These are phyloP conservation scores for Pinus tabuliformis DNA, from an alignment of 75 land plant genomes.

Conservation along the genomic window DNA sequence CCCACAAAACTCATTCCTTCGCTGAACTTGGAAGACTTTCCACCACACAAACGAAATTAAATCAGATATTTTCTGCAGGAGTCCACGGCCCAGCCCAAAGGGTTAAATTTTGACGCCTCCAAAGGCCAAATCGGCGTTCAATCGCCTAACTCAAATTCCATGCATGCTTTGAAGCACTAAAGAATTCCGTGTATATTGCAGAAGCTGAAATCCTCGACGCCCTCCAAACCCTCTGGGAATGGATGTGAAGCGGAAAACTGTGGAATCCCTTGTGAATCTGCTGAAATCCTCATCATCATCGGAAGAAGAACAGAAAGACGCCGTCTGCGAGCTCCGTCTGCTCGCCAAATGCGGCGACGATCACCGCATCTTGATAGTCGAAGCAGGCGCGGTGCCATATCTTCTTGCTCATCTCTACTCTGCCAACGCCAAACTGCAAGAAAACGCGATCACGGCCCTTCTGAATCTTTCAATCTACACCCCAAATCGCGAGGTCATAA, in stretches of 20 bases:
- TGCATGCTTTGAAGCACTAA: no score
- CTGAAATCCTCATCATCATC: slow-evolving; percentile 39
- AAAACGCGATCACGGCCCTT: slow-evolving; percentile 71
- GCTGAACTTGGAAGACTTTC: no score
- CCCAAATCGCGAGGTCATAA: slow-evolving; percentile 41
- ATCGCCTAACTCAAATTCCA: no score
- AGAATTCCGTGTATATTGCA: no score
- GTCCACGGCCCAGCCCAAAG: no score
- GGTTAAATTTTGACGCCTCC: no score
- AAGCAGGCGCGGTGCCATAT: slow-evolving; percentile 61
- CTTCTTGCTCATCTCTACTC: slow-evolving; percentile 38
- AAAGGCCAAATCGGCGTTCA: no score
- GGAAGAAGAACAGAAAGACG: slow-evolving; percentile 32
- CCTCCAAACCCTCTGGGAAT: slow-evolving; percentile 7
- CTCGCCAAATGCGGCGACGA: slow-evolving; percentile 53
- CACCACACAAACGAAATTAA: no score
- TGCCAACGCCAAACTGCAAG: slow-evolving; percentile 24
- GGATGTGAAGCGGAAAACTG: slow-evolving; percentile 47
- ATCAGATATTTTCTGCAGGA: no score
- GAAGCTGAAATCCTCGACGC: no score
- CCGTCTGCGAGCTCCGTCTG: slow-evolving; percentile 53
- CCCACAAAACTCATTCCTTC: no score
- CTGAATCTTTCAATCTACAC: slow-evolving; percentile 71
- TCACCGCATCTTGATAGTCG: slow-evolving; percentile 43
- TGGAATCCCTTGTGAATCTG: slow-evolving; percentile 29